phyloP scores from a whole-genome alignment of 495 filamentous ascomycete genomes.

The Daldinia bambusicola region DNA sequence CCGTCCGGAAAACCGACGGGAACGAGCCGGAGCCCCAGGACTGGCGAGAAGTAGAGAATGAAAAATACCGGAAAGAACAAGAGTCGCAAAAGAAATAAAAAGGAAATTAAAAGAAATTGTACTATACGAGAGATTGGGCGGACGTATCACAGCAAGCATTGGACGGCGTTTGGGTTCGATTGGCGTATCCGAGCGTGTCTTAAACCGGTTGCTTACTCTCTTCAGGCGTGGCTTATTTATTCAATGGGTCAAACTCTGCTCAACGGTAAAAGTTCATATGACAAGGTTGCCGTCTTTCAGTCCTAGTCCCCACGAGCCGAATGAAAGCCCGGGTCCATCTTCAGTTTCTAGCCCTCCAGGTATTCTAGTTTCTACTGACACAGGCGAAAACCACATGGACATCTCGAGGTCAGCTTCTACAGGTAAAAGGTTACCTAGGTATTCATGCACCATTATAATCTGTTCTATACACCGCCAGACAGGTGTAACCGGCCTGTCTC shows the following conservation, averaged over 20 bases:
- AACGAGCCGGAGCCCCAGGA: conserved; percentile 61
- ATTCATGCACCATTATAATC: neutral
- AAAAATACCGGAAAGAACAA: conserved; percentile 58
- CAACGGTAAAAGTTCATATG: neutral
- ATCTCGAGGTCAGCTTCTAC: neutral
- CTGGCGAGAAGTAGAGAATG: conserved; percentile 67
- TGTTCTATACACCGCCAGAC: neutral
- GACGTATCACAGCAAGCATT: conserved; percentile 34
- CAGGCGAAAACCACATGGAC: too few relatives aligned
- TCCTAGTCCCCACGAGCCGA: neutral
- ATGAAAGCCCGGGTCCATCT: neutral
- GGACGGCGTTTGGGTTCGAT: conserved; percentile 37
- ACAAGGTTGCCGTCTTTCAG: neutral
- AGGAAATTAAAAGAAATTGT: conserved; percentile 4
- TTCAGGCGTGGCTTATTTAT: neutral
- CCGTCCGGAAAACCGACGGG: conserved; percentile 60
- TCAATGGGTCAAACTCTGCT: conserved; percentile 19
- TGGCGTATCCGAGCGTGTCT: conserved; percentile 18
- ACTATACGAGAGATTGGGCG: neutral
- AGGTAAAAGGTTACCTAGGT: neutral
- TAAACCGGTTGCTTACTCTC: conserved; percentile 6
- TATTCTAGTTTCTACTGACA: neutral
- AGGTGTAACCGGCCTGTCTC: neutral
- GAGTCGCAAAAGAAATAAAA: conserved; percentile 37
- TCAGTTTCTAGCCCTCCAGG: neutral